Percentiles rank a stretch among this genome's conserved stretches.
Evolutionary conservation across 2,329 filamentous ascomycete genomes (phyloP).

Genomic region (Cytospora piceicola): DNA sequence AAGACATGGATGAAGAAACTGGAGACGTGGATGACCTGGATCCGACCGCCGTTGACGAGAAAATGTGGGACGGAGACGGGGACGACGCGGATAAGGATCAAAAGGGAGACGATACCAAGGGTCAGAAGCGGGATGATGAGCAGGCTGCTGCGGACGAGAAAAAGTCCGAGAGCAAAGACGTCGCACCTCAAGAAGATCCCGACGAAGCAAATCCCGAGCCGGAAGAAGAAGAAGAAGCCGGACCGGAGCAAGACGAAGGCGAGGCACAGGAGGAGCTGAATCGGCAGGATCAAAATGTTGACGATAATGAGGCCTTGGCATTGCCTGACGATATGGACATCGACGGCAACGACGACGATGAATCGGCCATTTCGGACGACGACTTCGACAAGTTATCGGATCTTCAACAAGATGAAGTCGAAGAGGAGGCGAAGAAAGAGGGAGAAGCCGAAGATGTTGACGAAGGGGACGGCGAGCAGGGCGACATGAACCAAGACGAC

Average conservation of each 20-base stretch:
- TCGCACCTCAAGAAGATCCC: slow-evolving; percentile 47
- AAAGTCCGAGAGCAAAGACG: slow-evolving; percentile 50
- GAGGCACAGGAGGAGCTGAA: slow-evolving; percentile 60
- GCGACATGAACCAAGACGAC: slow-evolving; percentile 59
- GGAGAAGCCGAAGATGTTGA: slow-evolving; percentile 37
- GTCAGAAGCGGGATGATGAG: slow-evolving; percentile 67
- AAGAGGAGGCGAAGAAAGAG: slow-evolving; percentile 34
- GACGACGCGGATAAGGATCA: slow-evolving; percentile 83
- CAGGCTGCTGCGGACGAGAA: slow-evolving; percentile 64
- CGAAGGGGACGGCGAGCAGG: slow-evolving; percentile 49
- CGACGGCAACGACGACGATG: slow-evolving; percentile 37
- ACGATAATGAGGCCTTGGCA: slow-evolving; percentile 37
- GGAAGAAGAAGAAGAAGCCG: slow-evolving; percentile 48
- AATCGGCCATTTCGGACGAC: slow-evolving; percentile 28
- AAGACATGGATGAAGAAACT: slow-evolving; percentile 87
- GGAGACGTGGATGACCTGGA: slow-evolving; percentile 92
- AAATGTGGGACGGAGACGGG: slow-evolving; percentile 93
- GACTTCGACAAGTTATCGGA: slow-evolving; percentile 52
- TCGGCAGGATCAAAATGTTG: slow-evolving; percentile 60
- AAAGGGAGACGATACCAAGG: slow-evolving; percentile 72
- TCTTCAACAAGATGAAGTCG: slow-evolving; percentile 37
- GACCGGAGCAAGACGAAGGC: slow-evolving; percentile 61
- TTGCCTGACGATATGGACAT: slow-evolving; percentile 39
- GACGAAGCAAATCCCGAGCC: slow-evolving; percentile 47
- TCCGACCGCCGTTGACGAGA: slow-evolving; percentile 90